Percentiles rank a stretch among this genome's conserved stretches.
Conservation (phyloP, 208 protist species). For the Acanthamoeba royreba region DNA sequence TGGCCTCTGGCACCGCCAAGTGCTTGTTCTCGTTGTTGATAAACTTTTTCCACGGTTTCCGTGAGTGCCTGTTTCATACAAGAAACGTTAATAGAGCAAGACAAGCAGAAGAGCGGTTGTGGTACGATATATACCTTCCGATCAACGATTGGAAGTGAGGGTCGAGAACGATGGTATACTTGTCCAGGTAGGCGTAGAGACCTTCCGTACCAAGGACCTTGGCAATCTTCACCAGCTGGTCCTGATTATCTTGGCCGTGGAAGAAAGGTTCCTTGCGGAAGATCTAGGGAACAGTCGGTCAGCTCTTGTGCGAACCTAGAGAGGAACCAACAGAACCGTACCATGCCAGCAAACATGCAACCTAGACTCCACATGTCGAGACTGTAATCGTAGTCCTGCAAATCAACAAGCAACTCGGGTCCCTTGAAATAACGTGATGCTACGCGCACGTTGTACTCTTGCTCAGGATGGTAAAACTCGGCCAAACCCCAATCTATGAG, state of each 20-base stretch:
- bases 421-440: conserved; percentile 98
- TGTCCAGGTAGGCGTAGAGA: conserved; percentile 91
- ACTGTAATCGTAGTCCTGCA: conserved; percentile 98
- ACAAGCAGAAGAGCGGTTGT: not conserved
- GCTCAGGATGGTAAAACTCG: too few relatives aligned
- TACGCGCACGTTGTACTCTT: conserved; percentile 98
- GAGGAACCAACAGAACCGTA: not conserved
- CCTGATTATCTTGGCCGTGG: conserved; percentile 96
- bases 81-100: conserved; percentile 10
- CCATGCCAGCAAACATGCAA: conserved; percentile 97
- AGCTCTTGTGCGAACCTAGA: not conserved
- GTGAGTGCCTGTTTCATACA: conserved; percentile 74
- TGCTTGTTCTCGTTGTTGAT: conserved; percentile 80
- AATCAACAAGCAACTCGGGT: conserved; percentile 95
- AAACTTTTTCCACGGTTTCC: conserved; percentile 92
- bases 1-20: conserved; percentile 91
- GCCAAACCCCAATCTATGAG: conserved; percentile 98
- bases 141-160: conserved; percentile 85
- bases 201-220: conserved; percentile 95
- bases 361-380: conserved; percentile 99
- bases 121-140: conserved; percentile 70
- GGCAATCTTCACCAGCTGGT: conserved; percentile 94
- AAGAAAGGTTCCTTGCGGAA: conserved; percentile 99
- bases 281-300: conserved; percentile 72
- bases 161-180: conserved; percentile 93